Percentiles rank a stretch among this genome's conserved stretches.
These are phyloP conservation scores for Yamadazyma diddensiae DNA, from an alignment of 1,139 yeast species.

Conservation along the genomic window DNA sequence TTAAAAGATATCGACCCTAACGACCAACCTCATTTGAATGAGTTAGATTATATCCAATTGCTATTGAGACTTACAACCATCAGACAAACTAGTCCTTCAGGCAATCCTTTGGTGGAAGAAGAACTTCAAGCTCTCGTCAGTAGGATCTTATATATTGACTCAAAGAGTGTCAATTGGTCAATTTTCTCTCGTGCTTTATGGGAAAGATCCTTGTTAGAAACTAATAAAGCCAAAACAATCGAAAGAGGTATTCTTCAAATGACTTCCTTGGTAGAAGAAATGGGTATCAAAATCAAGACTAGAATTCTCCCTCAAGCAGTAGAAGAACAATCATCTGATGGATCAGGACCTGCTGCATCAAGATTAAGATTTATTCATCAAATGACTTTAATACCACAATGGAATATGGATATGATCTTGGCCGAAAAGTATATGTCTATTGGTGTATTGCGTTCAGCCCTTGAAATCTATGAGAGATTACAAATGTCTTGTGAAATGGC, in stretches of 20 bases:
- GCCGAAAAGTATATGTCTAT: slow-evolving; percentile 88
- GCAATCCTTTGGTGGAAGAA: slow-evolving; percentile 71
- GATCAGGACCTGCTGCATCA: slow-evolving; percentile 32
- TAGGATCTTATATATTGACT: slow-evolving; percentile 59
- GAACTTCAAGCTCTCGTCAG: slow-evolving; percentile 73
- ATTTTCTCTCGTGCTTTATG: slow-evolving; percentile 81
- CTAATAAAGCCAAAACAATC: slow-evolving; percentile 76
- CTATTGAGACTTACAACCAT: slow-evolving; percentile 64
- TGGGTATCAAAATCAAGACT: slow-evolving; percentile 66
- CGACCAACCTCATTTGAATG: slow-evolving; percentile 68
- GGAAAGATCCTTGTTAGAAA: slow-evolving; percentile 85
- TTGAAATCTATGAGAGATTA: slow-evolving; percentile 83
- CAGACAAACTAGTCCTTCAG: slow-evolving; percentile 69
- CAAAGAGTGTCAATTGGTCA: slow-evolving; percentile 64
- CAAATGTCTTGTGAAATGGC: slow-evolving; percentile 82
- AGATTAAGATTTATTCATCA: slow-evolving; percentile 72
- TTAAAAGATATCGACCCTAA: slow-evolving; percentile 71
- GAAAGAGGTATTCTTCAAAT: slow-evolving; percentile 94
- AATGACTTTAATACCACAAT: slow-evolving; percentile 75
- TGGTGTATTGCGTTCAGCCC: slow-evolving; percentile 83
- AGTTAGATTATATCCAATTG: slow-evolving; percentile 70
- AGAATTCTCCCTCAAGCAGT: slow-evolving; percentile 54
- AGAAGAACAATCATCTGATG: slow-evolving; percentile 19
- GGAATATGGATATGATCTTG: slow-evolving; percentile 77
- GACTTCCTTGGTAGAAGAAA: slow-evolving; percentile 88